A percentile compares a stretch with the other conserved stretches of the same genome.
Conservation (phyloP, 768 basidiomycete genomes). For the Collybia sp. region DNA sequence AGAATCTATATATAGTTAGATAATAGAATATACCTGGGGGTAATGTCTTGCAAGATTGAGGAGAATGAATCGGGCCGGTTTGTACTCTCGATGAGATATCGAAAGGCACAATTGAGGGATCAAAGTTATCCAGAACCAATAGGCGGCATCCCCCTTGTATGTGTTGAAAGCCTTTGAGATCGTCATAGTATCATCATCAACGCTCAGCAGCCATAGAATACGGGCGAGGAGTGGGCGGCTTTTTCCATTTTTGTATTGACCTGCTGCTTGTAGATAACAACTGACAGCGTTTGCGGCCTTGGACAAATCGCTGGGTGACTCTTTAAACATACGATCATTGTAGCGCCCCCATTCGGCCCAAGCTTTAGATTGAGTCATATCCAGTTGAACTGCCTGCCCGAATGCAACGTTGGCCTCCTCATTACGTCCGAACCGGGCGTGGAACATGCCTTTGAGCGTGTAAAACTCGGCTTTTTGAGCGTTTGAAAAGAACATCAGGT, state of each 20-base stretch:
- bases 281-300: slow-evolving; percentile 90
- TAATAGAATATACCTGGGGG: slow-evolving; percentile 68
- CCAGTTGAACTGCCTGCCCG: slow-evolving; percentile 93
- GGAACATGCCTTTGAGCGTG: slow-evolving; percentile 98
- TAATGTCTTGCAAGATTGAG: slow-evolving; percentile 86
- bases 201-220: slow-evolving; percentile 92
- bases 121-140: slow-evolving; percentile 99
- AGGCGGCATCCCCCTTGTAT: slow-evolving; percentile 93
- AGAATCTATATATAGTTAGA: not conserved
- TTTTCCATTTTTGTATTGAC: slow-evolving; percentile 91
- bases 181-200: slow-evolving; percentile 74
- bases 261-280: slow-evolving; percentile 96
- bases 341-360: slow-evolving; percentile 99
- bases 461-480: slow-evolving; percentile 98
- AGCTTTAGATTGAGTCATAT: slow-evolving; percentile 90
- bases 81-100: slow-evolving; percentile 86
- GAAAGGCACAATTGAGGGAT: slow-evolving; percentile 93
- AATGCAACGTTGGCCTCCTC: slow-evolving; percentile 93
- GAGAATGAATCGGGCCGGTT: slow-evolving; percentile 86
- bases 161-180: slow-evolving; percentile 85
- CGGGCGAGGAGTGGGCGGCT: slow-evolving; percentile 87
- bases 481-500: slow-evolving; percentile 94
- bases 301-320: slow-evolving; percentile 64
- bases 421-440: slow-evolving; percentile 76
- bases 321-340: slow-evolving; percentile 92